Evolutionary conservation across 768 basidiomycete species (phyloP).

Genomic region (Tricholomella constricta): DNA sequence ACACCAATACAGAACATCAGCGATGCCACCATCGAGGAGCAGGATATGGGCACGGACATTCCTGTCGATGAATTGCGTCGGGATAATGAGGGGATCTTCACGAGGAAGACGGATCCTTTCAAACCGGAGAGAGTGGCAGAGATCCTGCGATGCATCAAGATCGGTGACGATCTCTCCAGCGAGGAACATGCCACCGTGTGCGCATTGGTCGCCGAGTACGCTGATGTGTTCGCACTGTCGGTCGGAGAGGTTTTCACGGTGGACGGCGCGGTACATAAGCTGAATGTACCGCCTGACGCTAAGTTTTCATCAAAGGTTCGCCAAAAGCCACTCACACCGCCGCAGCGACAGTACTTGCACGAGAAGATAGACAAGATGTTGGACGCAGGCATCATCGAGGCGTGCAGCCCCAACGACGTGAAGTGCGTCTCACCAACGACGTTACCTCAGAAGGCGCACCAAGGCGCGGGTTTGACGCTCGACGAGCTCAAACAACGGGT

Average conservation of each 20-base stretch:
- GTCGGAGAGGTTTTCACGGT: too few relatives aligned
- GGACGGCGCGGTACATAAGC: slow-evolving; percentile 29
- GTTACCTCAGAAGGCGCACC: slow-evolving; percentile 38
- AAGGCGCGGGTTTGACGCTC: slow-evolving; percentile 25
- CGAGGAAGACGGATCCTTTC: slow-evolving; percentile 6
- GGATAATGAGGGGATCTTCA: neutral
- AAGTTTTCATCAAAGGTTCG: slow-evolving; percentile 3
- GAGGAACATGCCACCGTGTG: too few relatives aligned
- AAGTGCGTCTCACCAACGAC: slow-evolving; percentile 26
- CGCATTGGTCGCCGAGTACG: too few relatives aligned
- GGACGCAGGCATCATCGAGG: slow-evolving; percentile 33
- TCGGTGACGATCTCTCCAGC: slow-evolving; percentile 28
- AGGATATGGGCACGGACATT: too few relatives aligned
- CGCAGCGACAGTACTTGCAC: slow-evolving; percentile 31
- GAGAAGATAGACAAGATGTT: slow-evolving; percentile 35
- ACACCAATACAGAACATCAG: too few relatives aligned
- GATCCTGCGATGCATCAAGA: slow-evolving; percentile 21
- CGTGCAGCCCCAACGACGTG: slow-evolving; percentile 20
- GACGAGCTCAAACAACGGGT: slow-evolving; percentile 33
- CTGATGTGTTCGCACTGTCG: too few relatives aligned
- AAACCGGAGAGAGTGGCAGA: slow-evolving; percentile 20
- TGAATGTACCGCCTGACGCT: slow-evolving; percentile 29
- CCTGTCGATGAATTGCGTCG: too few relatives aligned
- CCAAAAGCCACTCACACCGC: slow-evolving; percentile 29
- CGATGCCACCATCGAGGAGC: too few relatives aligned